A percentile compares a stretch with the other conserved stretches of the same genome.
Evolutionary conservation across 768 basidiomycete genomes (phyloP).

Genomic region (Mycena galopus): DNA sequence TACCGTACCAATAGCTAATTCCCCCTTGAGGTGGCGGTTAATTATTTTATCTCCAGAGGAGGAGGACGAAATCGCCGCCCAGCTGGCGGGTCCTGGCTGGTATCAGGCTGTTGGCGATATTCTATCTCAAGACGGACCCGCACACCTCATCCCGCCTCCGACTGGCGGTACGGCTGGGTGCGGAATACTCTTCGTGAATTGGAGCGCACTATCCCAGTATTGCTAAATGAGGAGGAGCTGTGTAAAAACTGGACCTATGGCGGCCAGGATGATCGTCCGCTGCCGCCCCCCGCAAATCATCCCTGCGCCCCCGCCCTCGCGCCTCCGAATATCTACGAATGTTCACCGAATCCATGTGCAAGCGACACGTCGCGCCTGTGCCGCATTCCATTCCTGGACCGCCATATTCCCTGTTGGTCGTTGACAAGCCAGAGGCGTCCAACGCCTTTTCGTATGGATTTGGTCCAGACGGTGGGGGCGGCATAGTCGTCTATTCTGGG

Average conservation of each 20-base stretch:
- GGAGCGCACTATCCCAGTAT: slow-evolving; percentile 78
- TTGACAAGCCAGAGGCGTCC: slow-evolving; percentile 84
- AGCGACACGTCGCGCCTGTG: slow-evolving; percentile 55
- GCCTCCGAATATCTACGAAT: slow-evolving; percentile 78
- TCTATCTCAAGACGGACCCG: slow-evolving; percentile 73
- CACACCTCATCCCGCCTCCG: slow-evolving; percentile 76
- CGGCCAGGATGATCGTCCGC: slow-evolving; percentile 63
- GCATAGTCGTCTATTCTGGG: slow-evolving; percentile 94
- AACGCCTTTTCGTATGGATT: slow-evolving; percentile 99
- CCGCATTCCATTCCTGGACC: slow-evolving; percentile 80
- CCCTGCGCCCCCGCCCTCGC: slow-evolving; percentile 90
- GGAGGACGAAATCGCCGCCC: slow-evolving; percentile 88
- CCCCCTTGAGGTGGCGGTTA: slow-evolving; percentile 77
- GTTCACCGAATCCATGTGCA: slow-evolving; percentile 63
- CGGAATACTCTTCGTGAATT: slow-evolving; percentile 81
- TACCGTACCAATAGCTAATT: slow-evolving; percentile 4
- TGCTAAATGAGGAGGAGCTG: slow-evolving; percentile 70
- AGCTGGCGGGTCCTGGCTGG: slow-evolving; percentile 90
- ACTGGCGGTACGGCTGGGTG: slow-evolving; percentile 96
- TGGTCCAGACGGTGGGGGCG: slow-evolving; percentile 90
- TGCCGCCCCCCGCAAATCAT: slow-evolving; percentile 86
- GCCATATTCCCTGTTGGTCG: slow-evolving; percentile 91
- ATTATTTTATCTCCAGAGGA: slow-evolving; percentile 94
- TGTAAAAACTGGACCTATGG: slow-evolving; percentile 69
- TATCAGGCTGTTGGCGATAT: slow-evolving; percentile 86